Evolutionary conservation across 2,329 filamentous ascomycete genomes (phyloP), one percentile per base, ranked within the genome.

Genomic region (Bimuria novae-zelandiae): DNA sequence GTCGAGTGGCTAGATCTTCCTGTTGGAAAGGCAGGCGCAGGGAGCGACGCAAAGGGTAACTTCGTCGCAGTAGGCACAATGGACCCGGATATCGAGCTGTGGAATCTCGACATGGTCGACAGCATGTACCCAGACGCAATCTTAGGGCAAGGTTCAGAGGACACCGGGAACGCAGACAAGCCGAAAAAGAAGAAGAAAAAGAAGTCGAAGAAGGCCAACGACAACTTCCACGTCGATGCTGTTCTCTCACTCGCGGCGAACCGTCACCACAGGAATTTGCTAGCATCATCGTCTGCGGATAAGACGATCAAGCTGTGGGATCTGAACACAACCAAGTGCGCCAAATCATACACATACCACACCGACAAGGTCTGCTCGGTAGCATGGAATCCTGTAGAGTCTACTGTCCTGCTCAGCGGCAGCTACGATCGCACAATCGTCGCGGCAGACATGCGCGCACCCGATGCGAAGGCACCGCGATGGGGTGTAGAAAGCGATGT

Each of bases 301-400:
- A 92, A 92, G 78, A 99, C 94, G 2, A 87, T 97, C 69, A 99
- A 99, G 80, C 84, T 99, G 17, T 99, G 94, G 94, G 94, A 99
- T 73, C 80, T 99, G 57, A 90, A 92, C 78, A 97, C 91, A 3
- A 84, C 89, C 56, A 92, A 88, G 75, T 96, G 92, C 75, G 94
- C 94, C 66, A 94, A 97, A 78, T 97, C 92, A 39, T 99, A 99
- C 81, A 83, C 85, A 14, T 90, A 96, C 77, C 94, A 99, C 78
- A 96, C 90, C 30, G 94, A 97, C 81, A 99, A 99, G 79, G 92
- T 97, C 61, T 99, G 92, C 82, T 91, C 93, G 19, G 79, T 99
- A 51, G 89, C 93, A 61, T 99, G 95, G 94, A 91, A 97, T 79
- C 84, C 89, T 0, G 84, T 82, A 37, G 90, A 97, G 74, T 86